phyloP scores from a whole-genome alignment of 2,329 filamentous ascomycete genomes.

The Furcasterigmium sp. region DNA sequence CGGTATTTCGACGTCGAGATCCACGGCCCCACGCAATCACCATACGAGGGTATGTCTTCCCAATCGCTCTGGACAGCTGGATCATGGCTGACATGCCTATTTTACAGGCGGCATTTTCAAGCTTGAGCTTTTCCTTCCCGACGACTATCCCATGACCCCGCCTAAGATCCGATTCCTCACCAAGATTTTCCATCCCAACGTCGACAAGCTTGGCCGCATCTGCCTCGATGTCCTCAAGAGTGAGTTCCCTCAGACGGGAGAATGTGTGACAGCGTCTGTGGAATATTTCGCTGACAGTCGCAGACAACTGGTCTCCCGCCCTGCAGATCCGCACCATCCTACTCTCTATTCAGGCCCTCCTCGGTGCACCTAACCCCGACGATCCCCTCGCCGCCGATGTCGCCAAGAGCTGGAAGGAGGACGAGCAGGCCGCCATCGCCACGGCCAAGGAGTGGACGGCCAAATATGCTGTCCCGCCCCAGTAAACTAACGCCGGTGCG shows the following conservation, averaged over 20 bases:
- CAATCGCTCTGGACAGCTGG: neutral
- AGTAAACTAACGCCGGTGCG: slow-evolving; percentile 12
- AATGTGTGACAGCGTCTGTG: neutral
- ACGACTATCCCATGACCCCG: slow-evolving; percentile 98
- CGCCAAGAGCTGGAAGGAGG: slow-evolving; percentile 96
- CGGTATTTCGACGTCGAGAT: slow-evolving; percentile 98
- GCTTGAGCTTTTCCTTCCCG: slow-evolving; percentile 93
- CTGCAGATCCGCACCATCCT: slow-evolving; percentile 97
- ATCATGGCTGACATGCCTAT: neutral
- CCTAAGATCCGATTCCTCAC: slow-evolving; percentile 98
- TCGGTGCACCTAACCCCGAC: slow-evolving; percentile 95
- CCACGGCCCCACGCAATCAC: slow-evolving; percentile 84
- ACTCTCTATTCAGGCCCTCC: slow-evolving; percentile 94
- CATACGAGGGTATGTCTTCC: slow-evolving; percentile 73
- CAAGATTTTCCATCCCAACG: slow-evolving; percentile 99
- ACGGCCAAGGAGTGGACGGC: slow-evolving; percentile 91
- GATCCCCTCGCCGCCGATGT: slow-evolving; percentile 98
- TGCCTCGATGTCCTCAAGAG: slow-evolving; percentile 97
- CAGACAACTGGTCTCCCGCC: slow-evolving; percentile 98
- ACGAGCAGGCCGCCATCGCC: slow-evolving; percentile 86
- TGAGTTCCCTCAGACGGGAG: slow-evolving; percentile 34
- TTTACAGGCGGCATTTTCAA: slow-evolving; percentile 75
- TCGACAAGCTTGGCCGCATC: slow-evolving; percentile 94
- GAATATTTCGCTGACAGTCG: slow-evolving; percentile 5
- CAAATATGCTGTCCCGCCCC: slow-evolving; percentile 61